These are phyloP conservation scores for Amorphotheca resinae DNA, from an alignment of 495 filamentous ascomycete genomes.

Conservation along the genomic window DNA sequence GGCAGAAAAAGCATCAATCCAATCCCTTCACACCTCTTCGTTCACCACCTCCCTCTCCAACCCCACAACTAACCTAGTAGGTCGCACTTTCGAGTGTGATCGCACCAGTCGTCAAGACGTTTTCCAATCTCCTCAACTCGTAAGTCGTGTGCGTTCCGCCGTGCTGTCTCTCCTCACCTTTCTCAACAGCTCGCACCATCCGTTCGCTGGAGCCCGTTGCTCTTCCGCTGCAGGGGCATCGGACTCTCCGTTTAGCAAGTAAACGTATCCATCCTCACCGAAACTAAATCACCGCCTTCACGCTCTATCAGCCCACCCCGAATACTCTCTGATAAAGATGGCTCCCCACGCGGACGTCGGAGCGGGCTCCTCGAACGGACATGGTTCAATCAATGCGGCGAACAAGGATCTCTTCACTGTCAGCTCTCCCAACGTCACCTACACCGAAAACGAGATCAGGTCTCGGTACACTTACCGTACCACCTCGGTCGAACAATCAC, in stretches of 20 bases:
- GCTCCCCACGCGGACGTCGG: conserved; percentile 78
- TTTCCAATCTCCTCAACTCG: conserved; percentile 85
- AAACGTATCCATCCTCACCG: conserved; percentile 28
- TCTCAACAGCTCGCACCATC: conserved; percentile 69
- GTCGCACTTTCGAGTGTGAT: conserved; percentile 18
- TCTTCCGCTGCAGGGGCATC: conserved; percentile 80
- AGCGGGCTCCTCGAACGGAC: conserved; percentile 63
- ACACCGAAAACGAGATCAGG: conserved; percentile 77
- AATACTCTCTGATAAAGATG: conserved; percentile 42
- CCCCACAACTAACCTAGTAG: conserved; percentile 2
- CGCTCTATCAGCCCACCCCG: neutral
- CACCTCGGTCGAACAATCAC: conserved; percentile 59
- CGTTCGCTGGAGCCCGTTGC: conserved; percentile 94
- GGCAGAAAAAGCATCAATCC: neutral
- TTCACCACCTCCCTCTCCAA: neutral
- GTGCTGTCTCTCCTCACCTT: conserved; percentile 4
- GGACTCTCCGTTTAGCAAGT: conserved; percentile 55
- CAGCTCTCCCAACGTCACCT: conserved; percentile 82
- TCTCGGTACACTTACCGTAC: conserved; percentile 93
- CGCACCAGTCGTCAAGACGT: conserved; percentile 56
- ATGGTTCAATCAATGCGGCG: conserved; percentile 29
- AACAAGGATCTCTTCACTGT: conserved; percentile 64
- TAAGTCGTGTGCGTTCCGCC: no score
- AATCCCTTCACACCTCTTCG: neutral
- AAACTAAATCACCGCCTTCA: conserved; percentile 19